Evolutionary conservation across 495 filamentous ascomycete genomes (phyloP), one percentile per base, ranked within the genome.

Genomic region (Podospora australis): DNA sequence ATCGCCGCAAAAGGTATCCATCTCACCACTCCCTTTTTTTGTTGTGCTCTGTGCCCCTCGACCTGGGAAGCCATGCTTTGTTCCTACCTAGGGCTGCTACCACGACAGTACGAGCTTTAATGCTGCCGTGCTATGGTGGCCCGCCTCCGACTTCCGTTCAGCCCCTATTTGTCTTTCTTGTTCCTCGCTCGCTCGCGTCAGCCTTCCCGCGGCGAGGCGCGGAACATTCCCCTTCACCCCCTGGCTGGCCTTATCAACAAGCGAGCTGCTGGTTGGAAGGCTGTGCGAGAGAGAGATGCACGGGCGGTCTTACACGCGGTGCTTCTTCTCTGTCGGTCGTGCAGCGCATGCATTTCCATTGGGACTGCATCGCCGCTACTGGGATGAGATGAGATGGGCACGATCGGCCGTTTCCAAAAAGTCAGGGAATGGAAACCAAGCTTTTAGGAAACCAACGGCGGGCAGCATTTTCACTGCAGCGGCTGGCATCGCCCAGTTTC

Each of bases 1-100:
- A 11, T 22, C 22, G 30, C 23, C 35, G 48, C 28, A 46, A 48
- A 50, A 50, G 52, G 52, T 55, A 55, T 39, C 29, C 42, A 20
- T 26, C 45, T 42, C 39, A 39, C 42, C 14, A n/a, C n/a, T n/a
- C n/a, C n/a, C n/a, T n/a, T n/a, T n/a, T n/a, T n/a, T n/a, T n/a
- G n/a, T n/a, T n/a, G n/a, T n/a, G n/a, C n/a, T n/a, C n/a, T n/a
- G n/a, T n/a, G n/a, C n/a, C n/a, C n/a, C n/a, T n/a, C n/a, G n/a
- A n/a, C n/a, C n/a, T n/a, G n/a, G n/a, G n/a, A n/a, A n/a, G n/a
- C n/a, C n/a, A n/a, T n/a, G n/a, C n/a, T n/a, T n/a, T n/a, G n/a
- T n/a, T n/a, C n/a, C n/a, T n/a, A n/a, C n/a, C n/a, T n/a, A n/a
- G n/a, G n/a, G n/a, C n/a, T 38, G 40, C 30, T 30, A 9, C 23